Conservation (phyloP, 2,329 filamentous ascomycete genomes). For the Phyllosticta paracitricarpa region DNA sequence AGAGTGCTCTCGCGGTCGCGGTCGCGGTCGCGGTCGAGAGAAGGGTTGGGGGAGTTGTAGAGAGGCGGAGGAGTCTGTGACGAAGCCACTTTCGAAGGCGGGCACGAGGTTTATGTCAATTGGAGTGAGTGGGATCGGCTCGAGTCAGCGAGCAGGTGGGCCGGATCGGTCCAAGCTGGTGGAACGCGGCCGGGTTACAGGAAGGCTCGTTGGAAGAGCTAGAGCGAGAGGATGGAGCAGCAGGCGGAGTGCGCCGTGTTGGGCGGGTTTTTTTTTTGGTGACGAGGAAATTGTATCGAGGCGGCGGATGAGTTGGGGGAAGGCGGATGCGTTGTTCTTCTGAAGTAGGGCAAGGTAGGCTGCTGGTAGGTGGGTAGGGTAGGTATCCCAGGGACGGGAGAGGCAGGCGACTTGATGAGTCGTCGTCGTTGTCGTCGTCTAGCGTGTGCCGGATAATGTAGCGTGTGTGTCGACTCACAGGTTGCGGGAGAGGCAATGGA, state of each 20-base stretch:
- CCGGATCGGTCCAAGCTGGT: constrained; percentile 10
- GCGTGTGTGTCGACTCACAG: background rate
- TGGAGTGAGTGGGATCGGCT: constrained; percentile 9
- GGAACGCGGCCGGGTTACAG: constrained; percentile 1
- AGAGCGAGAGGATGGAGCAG: background rate
- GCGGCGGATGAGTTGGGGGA: background rate
- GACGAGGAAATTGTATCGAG: background rate
- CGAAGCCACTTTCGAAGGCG: constrained; percentile 8
- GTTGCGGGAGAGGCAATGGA: background rate
- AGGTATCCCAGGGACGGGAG: background rate
- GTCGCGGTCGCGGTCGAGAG: constrained; percentile 12
- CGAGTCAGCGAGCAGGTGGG: constrained; percentile 9
- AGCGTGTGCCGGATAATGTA: background rate
- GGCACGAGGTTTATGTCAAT: constrained; percentile 9
- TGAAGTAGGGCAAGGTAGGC: background rate
- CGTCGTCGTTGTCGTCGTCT: background rate
- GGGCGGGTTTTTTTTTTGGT: background rate
- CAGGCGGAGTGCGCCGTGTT: background rate
- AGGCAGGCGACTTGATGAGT: background rate
- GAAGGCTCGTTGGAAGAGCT: background rate
- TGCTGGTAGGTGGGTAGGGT: too few relatives aligned
- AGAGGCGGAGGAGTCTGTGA: constrained; percentile 13
- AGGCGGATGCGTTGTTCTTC: background rate
- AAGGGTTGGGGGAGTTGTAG: constrained; percentile 12
- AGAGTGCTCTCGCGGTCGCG: constrained; percentile 11